Conservation (phyloP, 2,329 filamentous ascomycete species). For the Karstenula rhodostoma region DNA sequence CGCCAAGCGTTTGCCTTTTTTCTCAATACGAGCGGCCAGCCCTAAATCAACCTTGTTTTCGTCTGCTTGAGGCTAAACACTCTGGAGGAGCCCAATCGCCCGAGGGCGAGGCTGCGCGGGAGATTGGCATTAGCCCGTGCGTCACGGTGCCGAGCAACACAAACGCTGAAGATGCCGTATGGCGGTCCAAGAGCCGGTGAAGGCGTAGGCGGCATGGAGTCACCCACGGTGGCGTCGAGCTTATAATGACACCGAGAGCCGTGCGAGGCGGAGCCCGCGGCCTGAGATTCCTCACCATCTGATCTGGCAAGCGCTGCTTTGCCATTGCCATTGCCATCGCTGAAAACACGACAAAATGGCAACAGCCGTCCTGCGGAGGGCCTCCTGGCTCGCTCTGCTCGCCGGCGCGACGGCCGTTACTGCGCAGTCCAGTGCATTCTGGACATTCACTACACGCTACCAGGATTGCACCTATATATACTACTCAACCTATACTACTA, state of each 20-base stretch:
- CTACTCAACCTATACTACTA: not conserved
- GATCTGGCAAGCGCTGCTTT: conserved; percentile 9
- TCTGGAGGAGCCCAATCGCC: conserved; percentile 6
- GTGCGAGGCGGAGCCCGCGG: conserved; percentile 18
- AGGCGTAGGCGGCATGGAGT: conserved; percentile 5
- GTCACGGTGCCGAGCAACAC: conserved; percentile 6
- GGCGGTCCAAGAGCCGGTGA: conserved; percentile 5
- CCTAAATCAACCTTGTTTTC: conserved; percentile 18
- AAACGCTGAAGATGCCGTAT: conserved; percentile 4
- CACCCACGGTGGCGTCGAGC: conserved; percentile 10
- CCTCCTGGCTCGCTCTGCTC: conserved; percentile 24
- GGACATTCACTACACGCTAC: conserved; percentile 35
- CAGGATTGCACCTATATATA: conserved; percentile 23
- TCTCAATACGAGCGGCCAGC: conserved; percentile 16
- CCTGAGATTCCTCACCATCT: conserved; percentile 21
- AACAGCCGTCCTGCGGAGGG: conserved; percentile 21
- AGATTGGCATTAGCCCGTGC: conserved; percentile 12
- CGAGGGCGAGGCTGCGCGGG: not conserved
- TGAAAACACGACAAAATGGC: conserved; percentile 26
- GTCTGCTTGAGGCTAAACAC: not conserved
- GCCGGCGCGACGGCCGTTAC: conserved; percentile 21
- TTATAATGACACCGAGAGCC: conserved; percentile 33
- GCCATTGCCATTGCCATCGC: conserved; percentile 14
- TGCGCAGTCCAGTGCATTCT: conserved; percentile 29
- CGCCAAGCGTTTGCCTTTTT: not conserved